Evolutionary conservation across 2,329 filamentous ascomycete genomes (phyloP), one percentile per base, ranked within the genome.

Genomic region (Penicillium digitatum): DNA sequence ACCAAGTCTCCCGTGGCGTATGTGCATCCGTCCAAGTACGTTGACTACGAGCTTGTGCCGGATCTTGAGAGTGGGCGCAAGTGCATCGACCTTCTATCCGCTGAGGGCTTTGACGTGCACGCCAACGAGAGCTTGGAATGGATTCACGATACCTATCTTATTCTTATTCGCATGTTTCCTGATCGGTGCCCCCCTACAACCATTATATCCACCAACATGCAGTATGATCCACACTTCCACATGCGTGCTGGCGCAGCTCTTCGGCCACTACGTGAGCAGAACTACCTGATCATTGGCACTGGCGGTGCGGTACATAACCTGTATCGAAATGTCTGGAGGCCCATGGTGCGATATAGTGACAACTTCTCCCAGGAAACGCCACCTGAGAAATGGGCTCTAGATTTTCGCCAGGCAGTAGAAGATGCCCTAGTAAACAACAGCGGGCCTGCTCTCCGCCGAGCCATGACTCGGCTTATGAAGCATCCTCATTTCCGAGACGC

Each of bases 81-180:
- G 9, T 81, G 81, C 64, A 76, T 86, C 43, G 61, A 70, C 0
- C 71, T 83, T 48, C 76, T 88, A 2, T 60, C 69, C 5, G 65
- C 67, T 2, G 76, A 77, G 1, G 84, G 84, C 9, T 81, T 87
- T 69, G 74, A 82, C 32, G 82, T 78, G 1, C 66, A 69, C 4
- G 72, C 69, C 1, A 84, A 87, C 64, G 62, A 76, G 0, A 75
- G 66, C 0, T 88, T 88, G 60, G 82, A 88, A 65, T 88, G 85
- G 86, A 88, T 88, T 66, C 85, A 89, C 74, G 86, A 89, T 69
- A 87, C 83, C 0, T 88, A 84, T 65, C 78, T 88, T 3, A 81
- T 88, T 54, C 74, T 88, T 9, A 86, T 88, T 66, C 78, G 84
- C 51, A 88, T 89, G 85, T 88, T 88, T 60, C 86, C 85, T 0